Evolutionary conservation across 225 moss, liverwort and hornwort genomes (phyloP).

Genomic region (Neckera pumila): DNA sequence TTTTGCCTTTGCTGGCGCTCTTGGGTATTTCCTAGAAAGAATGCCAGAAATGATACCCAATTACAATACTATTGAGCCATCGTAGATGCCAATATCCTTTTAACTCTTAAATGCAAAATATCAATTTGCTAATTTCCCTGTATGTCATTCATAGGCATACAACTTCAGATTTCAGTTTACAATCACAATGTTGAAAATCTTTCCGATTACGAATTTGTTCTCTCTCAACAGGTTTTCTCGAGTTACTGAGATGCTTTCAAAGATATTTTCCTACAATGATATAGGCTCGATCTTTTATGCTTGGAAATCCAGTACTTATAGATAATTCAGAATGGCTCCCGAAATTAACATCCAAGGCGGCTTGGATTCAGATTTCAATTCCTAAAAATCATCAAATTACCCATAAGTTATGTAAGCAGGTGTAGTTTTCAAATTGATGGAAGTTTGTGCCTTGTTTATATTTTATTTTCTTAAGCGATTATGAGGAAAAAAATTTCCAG

Average conservation of each 20-base stretch:
- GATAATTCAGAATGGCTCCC: not conserved
- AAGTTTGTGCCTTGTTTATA: too few species aligned
- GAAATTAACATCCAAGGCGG: not conserved
- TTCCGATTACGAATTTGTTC: not conserved
- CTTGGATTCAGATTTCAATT: too few species aligned
- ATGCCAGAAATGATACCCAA: conserved; percentile 39
- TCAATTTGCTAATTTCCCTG: not conserved
- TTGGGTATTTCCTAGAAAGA: conserved; percentile 43
- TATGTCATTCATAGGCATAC: not conserved
- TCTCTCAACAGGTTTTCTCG: not conserved
- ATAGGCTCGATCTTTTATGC: not conserved
- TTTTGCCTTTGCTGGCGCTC: conserved; percentile 39
- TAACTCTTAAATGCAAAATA: not conserved
- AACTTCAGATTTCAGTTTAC: not conserved
- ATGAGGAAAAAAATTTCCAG: too few species aligned
- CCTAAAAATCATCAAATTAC: too few species aligned
- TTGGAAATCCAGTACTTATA: not conserved
- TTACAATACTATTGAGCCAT: conserved; percentile 26
- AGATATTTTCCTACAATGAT: not conserved
- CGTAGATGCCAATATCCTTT: conserved; percentile 4
- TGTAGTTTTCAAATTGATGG: not conserved
- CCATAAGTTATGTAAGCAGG: not conserved
- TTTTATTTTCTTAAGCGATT: not conserved
- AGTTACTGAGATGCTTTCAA: not conserved
- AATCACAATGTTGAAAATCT: not conserved